phyloP scores from a whole-genome alignment of 2,329 filamentous ascomycete species.

The Paraconiothyrium sp. region DNA sequence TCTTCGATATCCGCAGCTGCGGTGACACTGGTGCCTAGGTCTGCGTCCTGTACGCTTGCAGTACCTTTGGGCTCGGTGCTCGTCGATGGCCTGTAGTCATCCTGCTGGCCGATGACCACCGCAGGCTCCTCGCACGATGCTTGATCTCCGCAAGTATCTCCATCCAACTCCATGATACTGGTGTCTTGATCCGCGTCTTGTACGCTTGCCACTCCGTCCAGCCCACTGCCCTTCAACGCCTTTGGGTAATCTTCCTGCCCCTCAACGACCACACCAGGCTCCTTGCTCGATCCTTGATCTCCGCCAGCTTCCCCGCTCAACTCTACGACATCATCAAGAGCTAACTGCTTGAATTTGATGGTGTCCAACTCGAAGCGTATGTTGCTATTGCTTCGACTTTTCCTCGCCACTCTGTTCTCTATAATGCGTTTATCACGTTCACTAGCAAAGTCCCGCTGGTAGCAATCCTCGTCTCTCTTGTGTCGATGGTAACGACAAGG shows the following conservation, averaged over 20 bases:
- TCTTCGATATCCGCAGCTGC: background rate
- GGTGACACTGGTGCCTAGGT: background rate
- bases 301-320: background rate
- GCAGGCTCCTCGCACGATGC: background rate
- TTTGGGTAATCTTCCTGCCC: background rate
- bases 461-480: conserved; percentile 16
- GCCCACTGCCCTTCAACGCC: background rate
- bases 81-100: background rate
- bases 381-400: background rate
- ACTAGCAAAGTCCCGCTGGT: conserved; percentile 13
- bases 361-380: background rate
- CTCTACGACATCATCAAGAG: background rate
- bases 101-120: background rate
- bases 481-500: conserved; percentile 28
- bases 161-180: background rate
- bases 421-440: conserved; percentile 7
- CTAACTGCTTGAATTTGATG: background rate
- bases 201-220: background rate
- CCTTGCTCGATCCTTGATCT: background rate
- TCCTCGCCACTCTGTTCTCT: conserved; percentile 2
- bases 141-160: background rate
- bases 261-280: background rate
- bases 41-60: background rate
- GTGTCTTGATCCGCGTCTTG: background rate
- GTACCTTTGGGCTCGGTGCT: background rate